A percentile compares a stretch with the other conserved stretches of the same genome.
Evolutionary conservation across 2,329 filamentous ascomycete species (phyloP).

Genomic region (Aspergillus caelatus): DNA sequence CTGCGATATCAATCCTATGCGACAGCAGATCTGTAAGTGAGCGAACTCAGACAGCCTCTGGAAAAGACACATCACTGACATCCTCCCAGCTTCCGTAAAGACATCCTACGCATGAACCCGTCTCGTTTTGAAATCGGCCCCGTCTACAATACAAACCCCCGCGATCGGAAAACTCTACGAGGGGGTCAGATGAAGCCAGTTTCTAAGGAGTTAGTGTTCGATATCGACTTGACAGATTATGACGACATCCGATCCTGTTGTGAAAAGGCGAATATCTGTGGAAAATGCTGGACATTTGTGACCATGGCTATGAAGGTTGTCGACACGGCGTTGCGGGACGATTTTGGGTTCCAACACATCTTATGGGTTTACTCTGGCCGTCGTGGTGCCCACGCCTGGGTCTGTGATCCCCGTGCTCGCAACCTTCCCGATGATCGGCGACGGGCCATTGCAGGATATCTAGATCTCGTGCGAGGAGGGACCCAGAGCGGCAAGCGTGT

Average conservation of each 20-base stretch:
- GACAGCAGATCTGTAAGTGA: conserved; percentile 62
- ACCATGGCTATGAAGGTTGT: conserved; percentile 97
- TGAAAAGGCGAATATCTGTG: conserved; percentile 88
- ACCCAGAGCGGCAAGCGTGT: conserved; percentile 84
- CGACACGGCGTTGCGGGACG: conserved; percentile 81
- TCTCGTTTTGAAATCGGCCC: conserved; percentile 97
- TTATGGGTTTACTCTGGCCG: conserved; percentile 98
- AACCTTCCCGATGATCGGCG: conserved; percentile 83
- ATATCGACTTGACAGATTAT: conserved; percentile 99
- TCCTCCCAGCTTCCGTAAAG: conserved; percentile 74
- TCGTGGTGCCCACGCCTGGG: conserved; percentile 96
- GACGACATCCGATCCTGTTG: conserved; percentile 97
- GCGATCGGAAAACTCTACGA: conserved; percentile 84
- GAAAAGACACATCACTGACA: conserved; percentile 1
- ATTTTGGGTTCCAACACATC: conserved; percentile 96
- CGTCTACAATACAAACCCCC: conserved; percentile 92
- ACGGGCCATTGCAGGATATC: conserved; percentile 81
- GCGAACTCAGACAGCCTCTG: conserved; percentile 21
- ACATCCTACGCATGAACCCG: conserved; percentile 84
- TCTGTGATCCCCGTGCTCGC: conserved; percentile 87
- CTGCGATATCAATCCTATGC: conserved; percentile 85
- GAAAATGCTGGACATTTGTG: conserved; percentile 94
- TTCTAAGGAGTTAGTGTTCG: conserved; percentile 93
- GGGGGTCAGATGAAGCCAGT: conserved; percentile 81
- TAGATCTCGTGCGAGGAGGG: conserved; percentile 87